Base-by-base conservation (phyloP, 305 asterid species). In the Solanum chacoense region DNA sequence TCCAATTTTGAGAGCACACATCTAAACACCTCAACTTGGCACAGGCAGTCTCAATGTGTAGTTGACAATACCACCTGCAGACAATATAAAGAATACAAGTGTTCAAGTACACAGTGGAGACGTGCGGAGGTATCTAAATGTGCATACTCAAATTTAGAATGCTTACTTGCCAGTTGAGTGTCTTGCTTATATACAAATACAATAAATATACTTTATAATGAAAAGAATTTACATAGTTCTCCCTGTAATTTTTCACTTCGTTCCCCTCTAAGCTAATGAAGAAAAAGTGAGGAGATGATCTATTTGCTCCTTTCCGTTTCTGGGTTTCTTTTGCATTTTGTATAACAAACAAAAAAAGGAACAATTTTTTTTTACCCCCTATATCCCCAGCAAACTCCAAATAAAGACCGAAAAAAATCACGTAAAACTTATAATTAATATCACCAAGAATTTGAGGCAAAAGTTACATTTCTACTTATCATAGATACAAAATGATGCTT, bases 1-100 rank as follows among this genome's bases (percentile, higher is more conserved):
- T 22, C 0, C 28, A 22, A 63, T 63, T 63, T 8, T 63, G 71
- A 63, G 1, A 63, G 71, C 28, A 8, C 71, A 63, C 71, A 22
- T 63, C 28, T 63, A 63, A 1, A 63, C 71, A 63, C 99, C 99
- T 97, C 32, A 31, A 31, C 32, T 31, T 31, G 32, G 32, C 32
- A 31, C 32, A 31, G 4, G 32, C 32, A 31, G 4, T 31, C 32
- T 31, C 32, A 31, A 31, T 31, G 32, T 31, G 32, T 31, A 31
- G 32, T 31, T 31, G 32, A 31, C 32, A 31, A 31, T 31, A 29
- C 31, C 31, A 29, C 99, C 99, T 97, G 88, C 84, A 16, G 29
- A 59, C 31, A 37, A n/a, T 8, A 37, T 12, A 4, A 50, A 45
- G 24, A 31, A 79, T 38, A 40, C 65, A 38, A 26, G 13, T 63